Conservation (phyloP, 2,329 filamentous ascomycete species). For the Trichoderma gracile region DNA sequence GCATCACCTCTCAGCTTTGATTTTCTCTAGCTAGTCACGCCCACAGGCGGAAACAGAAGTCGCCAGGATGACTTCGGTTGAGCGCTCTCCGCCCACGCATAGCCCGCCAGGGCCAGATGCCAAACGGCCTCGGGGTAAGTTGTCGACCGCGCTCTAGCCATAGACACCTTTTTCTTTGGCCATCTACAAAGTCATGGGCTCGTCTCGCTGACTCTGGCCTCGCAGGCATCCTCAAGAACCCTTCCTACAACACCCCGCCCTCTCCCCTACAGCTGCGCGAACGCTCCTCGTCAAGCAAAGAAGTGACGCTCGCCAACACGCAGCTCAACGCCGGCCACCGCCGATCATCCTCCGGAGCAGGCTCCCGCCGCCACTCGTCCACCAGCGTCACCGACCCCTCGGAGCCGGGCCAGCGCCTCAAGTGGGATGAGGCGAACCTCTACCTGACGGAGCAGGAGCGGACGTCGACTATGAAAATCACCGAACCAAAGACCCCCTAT, state of each 20-base stretch:
- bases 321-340: conserved; percentile 89
- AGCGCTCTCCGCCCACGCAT: conserved; percentile 42
- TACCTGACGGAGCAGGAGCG: conserved; percentile 97
- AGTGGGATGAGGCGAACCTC: conserved; percentile 98
- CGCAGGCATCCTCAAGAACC: conserved; percentile 91
- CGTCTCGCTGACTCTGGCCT: neutral
- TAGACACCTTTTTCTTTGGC: neutral
- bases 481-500: conserved; percentile 97
- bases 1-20: conserved; percentile 7
- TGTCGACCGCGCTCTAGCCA: neutral
- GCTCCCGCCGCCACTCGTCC: conserved; percentile 72
- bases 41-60: neutral
- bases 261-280: conserved; percentile 45
- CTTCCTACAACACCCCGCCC: conserved; percentile 60
- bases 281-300: conserved; percentile 66
- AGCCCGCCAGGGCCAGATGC: conserved; percentile 45
- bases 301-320: conserved; percentile 91
- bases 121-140: conserved; percentile 50
- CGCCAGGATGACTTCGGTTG: conserved; percentile 46
- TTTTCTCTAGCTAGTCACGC: neutral
- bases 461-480: conserved; percentile 96
- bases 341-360: conserved; percentile 70
- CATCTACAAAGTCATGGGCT: neutral
- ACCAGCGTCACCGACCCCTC: conserved; percentile 48
- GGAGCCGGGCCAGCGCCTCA: conserved; percentile 70